Evolutionary conservation across 129 eudicot species (phyloP), one percentile per base, ranked within the genome.

Genomic region (Tanacetum coccineum): DNA sequence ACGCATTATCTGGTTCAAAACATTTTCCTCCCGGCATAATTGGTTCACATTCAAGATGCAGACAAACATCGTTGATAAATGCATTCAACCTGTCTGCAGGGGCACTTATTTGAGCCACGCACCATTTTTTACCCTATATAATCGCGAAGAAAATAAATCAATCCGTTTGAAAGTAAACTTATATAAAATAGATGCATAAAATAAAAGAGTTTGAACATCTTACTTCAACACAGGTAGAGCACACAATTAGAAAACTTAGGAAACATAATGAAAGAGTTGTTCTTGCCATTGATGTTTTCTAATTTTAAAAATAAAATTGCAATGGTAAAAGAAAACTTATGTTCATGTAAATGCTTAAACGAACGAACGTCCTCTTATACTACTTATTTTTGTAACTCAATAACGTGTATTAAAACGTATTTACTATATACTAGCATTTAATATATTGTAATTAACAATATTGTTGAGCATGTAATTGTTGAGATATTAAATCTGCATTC

Each of bases 1-100:
- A 47, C 28, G 68, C 0, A 2, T 45, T 75, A 19, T 68, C 21
- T 11, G 80, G 70, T 8, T 56, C 46, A 68, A 19, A 75, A 75
- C 75, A 75, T 5, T 63, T 59, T n/a, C 74, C 64, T 25, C 74
- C 69, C 0, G 14, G 42, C 48, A 26, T 36, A 47, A 71, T 71
- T 40, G 19, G 60, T 12, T 3, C 19, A 44, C 68, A 71, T 15
- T 48, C 17, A n/a, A 48, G 9, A 28, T 13, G 17, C 13, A 4
- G 13, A 49, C 76, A 71, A 3, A 15, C 39, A 1, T 17, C 9
- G 1, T 15, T 21, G 3, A 71, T 36, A 13, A 48, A 45, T 30
- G 8, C 3, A 9, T 8, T 20, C 17, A 60, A 9, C 6, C 1
- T 12, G 1, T 40, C 22, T 25, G 30, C 10, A 14, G 51, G 4